Base-by-base conservation (phyloP, 2,329 filamentous ascomycete species). In the Didymella arachidicola region DNA sequence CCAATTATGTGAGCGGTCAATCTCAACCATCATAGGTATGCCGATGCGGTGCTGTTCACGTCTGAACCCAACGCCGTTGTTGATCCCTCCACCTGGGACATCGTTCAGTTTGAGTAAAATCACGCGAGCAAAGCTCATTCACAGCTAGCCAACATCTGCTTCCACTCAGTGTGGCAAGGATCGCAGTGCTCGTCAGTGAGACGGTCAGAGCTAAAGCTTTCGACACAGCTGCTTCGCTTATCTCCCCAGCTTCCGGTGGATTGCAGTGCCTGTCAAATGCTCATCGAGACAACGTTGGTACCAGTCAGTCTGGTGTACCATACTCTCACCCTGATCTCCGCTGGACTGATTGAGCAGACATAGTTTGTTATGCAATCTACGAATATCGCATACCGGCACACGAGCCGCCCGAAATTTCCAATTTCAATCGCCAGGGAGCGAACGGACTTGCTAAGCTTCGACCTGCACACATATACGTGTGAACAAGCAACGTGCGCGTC, bases 401-500 rank as follows among this genome's bases (percentile, higher is more conserved):
- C 18, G 36, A 19, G 8, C 36, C 7, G n/a, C 19, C n/a, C 36
- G n/a, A 39, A 4, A 19, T 10, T 2, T 19, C 7, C 19, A 19
- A 39, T 11, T 2, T 16, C n/a, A 39, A 39, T 8, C 18, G n/a
- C 8, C 6, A 44, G 42, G n/a, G 10, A 27, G 22, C 8, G 32
- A 29, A n/a, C 26, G 22, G 42, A 3, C 7, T 29, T 12, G 22
- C 30, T 30, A 30, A 30, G n/a, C 30, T 29, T 45, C 25, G 49
- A 27, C 34, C 19, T 38, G 16, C 19, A n/a, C 8, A 16, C 30
- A 29, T 16, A 16, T 25, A 45, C 16, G 30, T 45, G 16, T 22
- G 29, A 53, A 38, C 7, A 36, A 38, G 41, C 41, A 42, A 45
- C 30, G 45, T 10, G 49, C 39, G 22, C 39, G 41, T 36, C 41